Evolutionary conservation across 75 land plant species (phyloP), one percentile per base, ranked within the genome.

Genomic region (Cupressus sempervirens): DNA sequence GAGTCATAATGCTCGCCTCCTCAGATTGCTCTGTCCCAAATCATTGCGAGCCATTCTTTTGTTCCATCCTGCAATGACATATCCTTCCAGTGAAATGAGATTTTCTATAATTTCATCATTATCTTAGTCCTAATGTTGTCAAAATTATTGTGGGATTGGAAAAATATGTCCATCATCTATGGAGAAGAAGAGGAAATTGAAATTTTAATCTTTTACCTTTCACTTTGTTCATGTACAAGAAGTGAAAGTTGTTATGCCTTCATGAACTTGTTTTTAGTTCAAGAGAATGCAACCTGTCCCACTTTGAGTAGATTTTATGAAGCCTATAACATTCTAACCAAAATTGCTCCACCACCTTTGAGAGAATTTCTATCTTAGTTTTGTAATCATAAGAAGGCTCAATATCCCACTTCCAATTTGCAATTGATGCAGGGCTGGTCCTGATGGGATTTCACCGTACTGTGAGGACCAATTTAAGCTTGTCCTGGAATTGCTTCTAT

Each of bases 81-180:
- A 76, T 76, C 79, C 26, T 38, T 76, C n/a, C 79, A 76, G 9
- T 76, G 79, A 76, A n/a, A 76, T 76, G 43, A 76, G 45, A 40
- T 76, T 18, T 76, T 76, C 41, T 23, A 40, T 14, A 8, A 76
- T 76, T 76, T 32, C 41, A 40, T 14, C 26, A 76, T 23, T 76
- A 20, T 43, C 35, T 76, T 76, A 76, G 43, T 32, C 45, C 67
- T 62, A 7, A 2, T 5, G 35, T 12, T 16, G 26, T 18, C 20
- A 38, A 76, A 38, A 18, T 36, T 38, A 9, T 8, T 38, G 20
- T 76, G 26, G 26, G 38, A 75, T 36, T 7, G 36, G 77, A 38
- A 38, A 18, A 36, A 30, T 6, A 11, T 38, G 43, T 38, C 0
- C 79, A 38, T 76, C 23, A 18, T 38, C 35, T 10, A 48, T 62